Conservation (phyloP, 2,329 filamentous ascomycete genomes). For the Monilinia fructicola region DNA sequence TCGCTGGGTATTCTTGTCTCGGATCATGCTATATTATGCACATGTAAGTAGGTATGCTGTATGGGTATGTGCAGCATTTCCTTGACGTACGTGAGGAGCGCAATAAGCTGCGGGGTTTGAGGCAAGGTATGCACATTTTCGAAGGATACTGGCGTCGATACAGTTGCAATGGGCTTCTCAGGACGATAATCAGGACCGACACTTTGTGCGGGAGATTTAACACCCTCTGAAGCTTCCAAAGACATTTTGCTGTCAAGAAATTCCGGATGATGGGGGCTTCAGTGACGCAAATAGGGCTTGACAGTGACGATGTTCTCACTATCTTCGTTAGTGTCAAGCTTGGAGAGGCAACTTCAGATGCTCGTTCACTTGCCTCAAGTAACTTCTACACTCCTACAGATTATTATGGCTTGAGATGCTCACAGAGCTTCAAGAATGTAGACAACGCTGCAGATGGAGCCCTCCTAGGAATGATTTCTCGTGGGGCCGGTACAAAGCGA, state of each 20-base stretch:
- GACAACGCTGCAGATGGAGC: constrained; percentile 13
- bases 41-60: constrained; percentile 21
- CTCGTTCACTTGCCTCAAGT: constrained; percentile 17
- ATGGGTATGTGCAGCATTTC: not conserved
- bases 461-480: constrained; percentile 12
- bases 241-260: constrained; percentile 8
- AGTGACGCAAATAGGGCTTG: not conserved
- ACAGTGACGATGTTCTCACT: constrained; percentile 12
- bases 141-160: constrained; percentile 77
- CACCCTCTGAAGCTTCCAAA: constrained; percentile 10
- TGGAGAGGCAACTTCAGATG: not conserved
- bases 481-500: constrained; percentile 20
- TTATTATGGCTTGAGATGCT: not conserved
- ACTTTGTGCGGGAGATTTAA: constrained; percentile 47
- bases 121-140: constrained; percentile 87
- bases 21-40: constrained; percentile 72
- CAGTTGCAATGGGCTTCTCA: constrained; percentile 80
- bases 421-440: constrained; percentile 17
- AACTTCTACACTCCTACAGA: not conserved
- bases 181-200: constrained; percentile 80
- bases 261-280: not conserved
- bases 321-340: constrained; percentile 4
- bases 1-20: constrained; percentile 82
- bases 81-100: constrained; percentile 81
- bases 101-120: constrained; percentile 95